These are phyloP conservation scores for Colletotrichum tamarilloi DNA, from an alignment of 2,329 filamentous ascomycete genomes.

Conservation along the genomic window DNA sequence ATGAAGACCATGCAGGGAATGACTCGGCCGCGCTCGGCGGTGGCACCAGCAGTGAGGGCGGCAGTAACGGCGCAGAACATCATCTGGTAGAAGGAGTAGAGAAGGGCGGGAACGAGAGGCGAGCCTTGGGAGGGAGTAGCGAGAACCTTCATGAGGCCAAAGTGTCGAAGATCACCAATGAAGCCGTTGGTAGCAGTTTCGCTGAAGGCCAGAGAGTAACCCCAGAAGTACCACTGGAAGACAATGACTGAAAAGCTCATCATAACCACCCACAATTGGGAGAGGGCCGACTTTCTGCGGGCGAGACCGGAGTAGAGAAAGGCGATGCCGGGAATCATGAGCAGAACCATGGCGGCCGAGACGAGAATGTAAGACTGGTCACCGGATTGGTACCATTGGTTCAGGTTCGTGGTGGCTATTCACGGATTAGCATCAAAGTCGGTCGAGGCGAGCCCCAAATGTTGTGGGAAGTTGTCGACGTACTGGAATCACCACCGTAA, in stretches of 20 bases:
- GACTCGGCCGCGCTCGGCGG: constrained; percentile 92
- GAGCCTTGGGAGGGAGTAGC: constrained; percentile 88
- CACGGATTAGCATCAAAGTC: constrained; percentile 8
- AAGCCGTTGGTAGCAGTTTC: constrained; percentile 84
- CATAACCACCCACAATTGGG: constrained; percentile 98
- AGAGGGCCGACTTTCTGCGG: constrained; percentile 96
- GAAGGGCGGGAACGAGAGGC: constrained; percentile 85
- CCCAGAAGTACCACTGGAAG: constrained; percentile 99
- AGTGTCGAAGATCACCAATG: constrained; percentile 91
- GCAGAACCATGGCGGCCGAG: constrained; percentile 88
- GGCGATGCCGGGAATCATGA: constrained; percentile 97
- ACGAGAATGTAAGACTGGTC: constrained; percentile 96
- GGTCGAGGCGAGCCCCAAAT: background rate
- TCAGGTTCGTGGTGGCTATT: constrained; percentile 84
- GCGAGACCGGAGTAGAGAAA: constrained; percentile 98
- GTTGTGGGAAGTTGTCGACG: constrained; percentile 48
- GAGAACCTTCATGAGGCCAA: constrained; percentile 87
- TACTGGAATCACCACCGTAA: constrained; percentile 83
- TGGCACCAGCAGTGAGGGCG: constrained; percentile 90
- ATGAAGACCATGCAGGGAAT: constrained; percentile 94
- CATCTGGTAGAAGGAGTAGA: constrained; percentile 95
- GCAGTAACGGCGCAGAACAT: constrained; percentile 96
- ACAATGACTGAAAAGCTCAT: constrained; percentile 89
- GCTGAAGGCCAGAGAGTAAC: constrained; percentile 94
- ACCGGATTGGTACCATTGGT: constrained; percentile 93